Conservation (phyloP, 768 basidiomycete genomes). For the Boletus sp. region DNA sequence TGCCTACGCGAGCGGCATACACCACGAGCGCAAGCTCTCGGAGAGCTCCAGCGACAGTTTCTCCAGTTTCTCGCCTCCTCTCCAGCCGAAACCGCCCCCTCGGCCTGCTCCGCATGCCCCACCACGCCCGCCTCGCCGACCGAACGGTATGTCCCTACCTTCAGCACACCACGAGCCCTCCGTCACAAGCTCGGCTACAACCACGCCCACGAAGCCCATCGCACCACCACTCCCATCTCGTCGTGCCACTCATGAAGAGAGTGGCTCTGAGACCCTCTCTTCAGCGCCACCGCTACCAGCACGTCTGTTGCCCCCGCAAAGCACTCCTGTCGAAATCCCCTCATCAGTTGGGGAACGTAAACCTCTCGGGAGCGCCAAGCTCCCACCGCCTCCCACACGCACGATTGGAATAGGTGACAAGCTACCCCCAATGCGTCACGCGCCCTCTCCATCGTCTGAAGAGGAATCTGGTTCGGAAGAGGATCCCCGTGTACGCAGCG, state of each 20-base stretch:
- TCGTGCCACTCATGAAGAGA: conserved; percentile 13
- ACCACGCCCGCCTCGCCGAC: conserved; percentile 23
- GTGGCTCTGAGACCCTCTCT: background rate
- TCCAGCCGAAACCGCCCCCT: conserved; percentile 24
- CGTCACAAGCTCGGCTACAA: background rate
- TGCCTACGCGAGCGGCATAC: background rate
- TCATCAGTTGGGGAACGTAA: conserved; percentile 27
- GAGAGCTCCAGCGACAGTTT: conserved; percentile 26
- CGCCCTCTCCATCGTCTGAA: conserved; percentile 40
- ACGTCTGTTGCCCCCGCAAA: conserved; percentile 25
- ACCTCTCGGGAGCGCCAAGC: conserved; percentile 32
- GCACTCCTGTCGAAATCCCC: conserved; percentile 17
- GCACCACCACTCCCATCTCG: conserved; percentile 45
- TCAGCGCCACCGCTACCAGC: conserved; percentile 36
- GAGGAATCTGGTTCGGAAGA: conserved; percentile 66
- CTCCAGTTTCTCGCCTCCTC: conserved; percentile 4
- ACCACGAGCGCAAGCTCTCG: conserved; percentile 13
- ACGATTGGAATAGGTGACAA: conserved; percentile 68
- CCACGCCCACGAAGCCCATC: conserved; percentile 19
- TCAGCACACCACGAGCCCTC: background rate
- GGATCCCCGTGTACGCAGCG: conserved; percentile 42
- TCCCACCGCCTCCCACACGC: conserved; percentile 75
- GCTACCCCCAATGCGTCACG: conserved; percentile 59
- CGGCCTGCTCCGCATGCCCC: conserved; percentile 17
- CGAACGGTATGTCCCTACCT: background rate